Evolutionary conservation across 306 rosid genomes (phyloP).

Genomic region (Parietaria judaica): DNA sequence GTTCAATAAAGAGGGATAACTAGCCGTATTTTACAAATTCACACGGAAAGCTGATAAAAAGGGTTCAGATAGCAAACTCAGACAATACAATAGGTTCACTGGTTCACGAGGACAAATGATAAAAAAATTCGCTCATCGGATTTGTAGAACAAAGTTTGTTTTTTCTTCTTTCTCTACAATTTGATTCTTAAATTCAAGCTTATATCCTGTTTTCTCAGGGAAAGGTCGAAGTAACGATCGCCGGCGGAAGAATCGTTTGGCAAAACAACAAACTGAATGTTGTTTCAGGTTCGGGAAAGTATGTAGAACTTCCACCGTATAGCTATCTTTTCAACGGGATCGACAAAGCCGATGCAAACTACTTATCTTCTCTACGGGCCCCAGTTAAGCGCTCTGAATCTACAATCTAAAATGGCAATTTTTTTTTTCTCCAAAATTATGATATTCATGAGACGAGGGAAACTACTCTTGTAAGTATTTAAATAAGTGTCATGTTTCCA

Average conservation of each 20-base stretch:
- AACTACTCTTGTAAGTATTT: not conserved
- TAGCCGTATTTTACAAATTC: too few relatives aligned
- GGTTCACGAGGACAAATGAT: too few relatives aligned
- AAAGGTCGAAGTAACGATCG: slow-evolving; percentile 79
- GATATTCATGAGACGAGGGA: not conserved
- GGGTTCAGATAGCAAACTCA: too few relatives aligned
- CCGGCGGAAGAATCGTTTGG: slow-evolving; percentile 93
- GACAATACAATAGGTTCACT: too few relatives aligned
- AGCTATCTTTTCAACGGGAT: slow-evolving; percentile 59
- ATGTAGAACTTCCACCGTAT: slow-evolving; percentile 63
- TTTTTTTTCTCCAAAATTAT: not conserved
- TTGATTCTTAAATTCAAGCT: slow-evolving; percentile 5
- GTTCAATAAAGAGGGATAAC: too few relatives aligned
- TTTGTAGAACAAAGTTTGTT: too few relatives aligned
- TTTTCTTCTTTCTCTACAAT: too few relatives aligned
- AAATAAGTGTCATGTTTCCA: not conserved
- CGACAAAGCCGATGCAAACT: slow-evolving; percentile 48
- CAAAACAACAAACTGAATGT: slow-evolving; percentile 67
- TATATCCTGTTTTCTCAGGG: slow-evolving; percentile 41
- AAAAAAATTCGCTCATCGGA: too few relatives aligned
- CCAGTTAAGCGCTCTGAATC: slow-evolving; percentile 46
- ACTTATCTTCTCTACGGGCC: slow-evolving; percentile 63
- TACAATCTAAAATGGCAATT: slow-evolving; percentile 4
- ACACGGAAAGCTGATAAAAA: too few relatives aligned
- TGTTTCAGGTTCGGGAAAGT: slow-evolving; percentile 69